Evolutionary conservation across 768 basidiomycete species (phyloP).

Genomic region (Tricholoma sp.): DNA sequence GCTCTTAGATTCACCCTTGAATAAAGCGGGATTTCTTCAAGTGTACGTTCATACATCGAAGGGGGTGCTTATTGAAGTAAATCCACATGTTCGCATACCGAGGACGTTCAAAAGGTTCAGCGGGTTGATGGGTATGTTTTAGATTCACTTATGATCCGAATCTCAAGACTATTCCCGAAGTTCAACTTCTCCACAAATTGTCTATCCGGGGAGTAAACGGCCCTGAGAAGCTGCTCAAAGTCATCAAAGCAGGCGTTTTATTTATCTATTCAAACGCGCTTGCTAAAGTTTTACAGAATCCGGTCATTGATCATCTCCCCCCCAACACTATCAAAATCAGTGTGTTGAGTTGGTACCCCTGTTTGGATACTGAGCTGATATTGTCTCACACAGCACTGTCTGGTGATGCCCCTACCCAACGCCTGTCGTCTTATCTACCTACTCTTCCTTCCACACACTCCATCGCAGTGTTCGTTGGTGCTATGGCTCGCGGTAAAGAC

Average conservation of each 20-base stretch:
- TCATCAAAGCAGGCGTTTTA: conserved; percentile 70
- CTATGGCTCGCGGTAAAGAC: conserved; percentile 95
- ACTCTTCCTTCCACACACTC: conserved; percentile 85
- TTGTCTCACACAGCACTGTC: conserved; percentile 61
- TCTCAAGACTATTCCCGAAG: conserved; percentile 34
- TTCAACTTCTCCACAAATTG: conserved; percentile 94
- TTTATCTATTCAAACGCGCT: neutral
- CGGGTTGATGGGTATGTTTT: conserved; percentile 85
- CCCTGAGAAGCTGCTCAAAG: conserved; percentile 93
- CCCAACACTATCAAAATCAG: conserved; percentile 94
- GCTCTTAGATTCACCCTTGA: conserved; percentile 92
- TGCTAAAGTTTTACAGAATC: conserved; percentile 55
- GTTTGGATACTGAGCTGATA: neutral
- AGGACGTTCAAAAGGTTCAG: conserved; percentile 98
- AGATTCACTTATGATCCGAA: conserved; percentile 3
- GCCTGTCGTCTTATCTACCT: conserved; percentile 79
- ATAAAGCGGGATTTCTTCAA: conserved; percentile 94
- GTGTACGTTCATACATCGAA: conserved; percentile 98
- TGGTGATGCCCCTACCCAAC: conserved; percentile 79
- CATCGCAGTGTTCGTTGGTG: conserved; percentile 93
- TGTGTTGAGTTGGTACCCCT: conserved; percentile 33
- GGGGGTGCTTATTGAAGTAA: conserved; percentile 95
- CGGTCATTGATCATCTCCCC: conserved; percentile 90
- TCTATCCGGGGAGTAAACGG: conserved; percentile 96
- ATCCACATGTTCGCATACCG: conserved; percentile 95